Base-by-base conservation (phyloP, 305 asterid species). In the Monarda citriodora region DNA sequence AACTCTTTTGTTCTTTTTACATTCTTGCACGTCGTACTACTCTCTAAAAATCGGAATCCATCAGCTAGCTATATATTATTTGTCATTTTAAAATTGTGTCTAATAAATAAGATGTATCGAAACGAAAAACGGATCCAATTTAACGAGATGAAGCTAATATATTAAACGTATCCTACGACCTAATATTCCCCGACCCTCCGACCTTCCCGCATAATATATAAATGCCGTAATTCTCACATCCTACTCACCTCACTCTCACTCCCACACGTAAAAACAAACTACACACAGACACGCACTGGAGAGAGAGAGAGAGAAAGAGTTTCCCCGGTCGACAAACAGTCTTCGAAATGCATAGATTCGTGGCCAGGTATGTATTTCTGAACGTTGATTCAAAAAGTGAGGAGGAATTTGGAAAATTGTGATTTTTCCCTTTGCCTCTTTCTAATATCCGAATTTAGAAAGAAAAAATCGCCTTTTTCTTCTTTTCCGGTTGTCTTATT, bases 281-380 rank as follows among this genome's bases (percentile, higher is more conserved):
- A n/a, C n/a, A 7, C 46, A 41, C 49, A n/a, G 21, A 44, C 49
- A 44, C 49, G 6, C 21, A n/a, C 6, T 6, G 3, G 13, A 3
- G 53, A 21, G 32, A 60, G 49, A 46, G 29, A 60, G 53, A 44
- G 54, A 29, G 55, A 29, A 0, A 22, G 46, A 46, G 45, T 29
- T 29, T 29, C 32, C 7, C 32, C 32, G 1, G 45, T 64, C 45
- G 38, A 66, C 52, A 65, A 37, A 36, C 48, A 41, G 26, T 4
- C 2, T 42, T 42, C 55, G 46, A 65, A 46, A 74, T 74, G 79
- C 72, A 66, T 32, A 57, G 67, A 62, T 62, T 62, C 14, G 61
- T 62, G 25, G 41, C 37, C 75, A 61, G 75, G 75, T 69, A 58
- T 36, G 47, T 34, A 1, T 40, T 9, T 47, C 32, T 47, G 5